These are phyloP conservation scores for Lupinus albus DNA, from an alignment of 306 rosid species.

Conservation along the genomic window DNA sequence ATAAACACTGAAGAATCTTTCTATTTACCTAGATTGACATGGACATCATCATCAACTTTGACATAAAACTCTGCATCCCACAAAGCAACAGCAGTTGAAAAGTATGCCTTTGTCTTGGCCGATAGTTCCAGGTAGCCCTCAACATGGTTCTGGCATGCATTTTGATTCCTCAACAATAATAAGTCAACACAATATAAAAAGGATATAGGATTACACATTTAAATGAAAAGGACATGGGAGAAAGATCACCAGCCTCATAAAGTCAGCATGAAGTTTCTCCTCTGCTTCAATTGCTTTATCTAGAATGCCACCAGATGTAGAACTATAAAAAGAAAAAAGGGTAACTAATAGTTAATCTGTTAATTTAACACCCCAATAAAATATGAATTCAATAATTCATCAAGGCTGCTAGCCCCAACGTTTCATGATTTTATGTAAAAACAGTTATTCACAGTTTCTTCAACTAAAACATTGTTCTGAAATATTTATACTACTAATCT, in stretches of 20 bases:
- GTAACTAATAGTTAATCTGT: constrained; percentile 16
- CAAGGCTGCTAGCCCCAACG: constrained; percentile 15
- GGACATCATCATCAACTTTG: constrained; percentile 93
- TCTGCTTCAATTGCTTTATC: constrained; percentile 79
- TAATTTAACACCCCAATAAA: constrained; percentile 25
- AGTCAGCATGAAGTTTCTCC: constrained; percentile 72
- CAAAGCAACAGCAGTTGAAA: constrained; percentile 72
- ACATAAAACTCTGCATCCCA: constrained; percentile 87
- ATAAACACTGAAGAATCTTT: background rate
- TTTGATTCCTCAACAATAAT: constrained; percentile 31
- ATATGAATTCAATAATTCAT: constrained; percentile 11
- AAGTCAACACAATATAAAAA: constrained; percentile 17
- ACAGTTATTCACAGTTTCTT: constrained; percentile 5
- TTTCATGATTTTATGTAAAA: constrained; percentile 14
- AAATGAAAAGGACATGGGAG: constrained; percentile 36
- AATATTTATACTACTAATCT: constrained; percentile 19
- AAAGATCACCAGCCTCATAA: constrained; percentile 81
- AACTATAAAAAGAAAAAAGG: constrained; percentile 48
- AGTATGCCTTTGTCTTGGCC: constrained; percentile 74
- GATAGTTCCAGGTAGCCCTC: constrained; percentile 83
- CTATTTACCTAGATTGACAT: constrained; percentile 77
- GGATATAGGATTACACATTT: constrained; percentile 17
- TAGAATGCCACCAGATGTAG: constrained; percentile 80
- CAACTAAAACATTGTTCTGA: background rate
- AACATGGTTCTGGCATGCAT: constrained; percentile 59